A percentile compares a stretch with the other conserved stretches of the same genome.
phyloP scores from a whole-genome alignment of 2,329 filamentous ascomycete genomes.

The Pseudogymnoascus sp. region DNA sequence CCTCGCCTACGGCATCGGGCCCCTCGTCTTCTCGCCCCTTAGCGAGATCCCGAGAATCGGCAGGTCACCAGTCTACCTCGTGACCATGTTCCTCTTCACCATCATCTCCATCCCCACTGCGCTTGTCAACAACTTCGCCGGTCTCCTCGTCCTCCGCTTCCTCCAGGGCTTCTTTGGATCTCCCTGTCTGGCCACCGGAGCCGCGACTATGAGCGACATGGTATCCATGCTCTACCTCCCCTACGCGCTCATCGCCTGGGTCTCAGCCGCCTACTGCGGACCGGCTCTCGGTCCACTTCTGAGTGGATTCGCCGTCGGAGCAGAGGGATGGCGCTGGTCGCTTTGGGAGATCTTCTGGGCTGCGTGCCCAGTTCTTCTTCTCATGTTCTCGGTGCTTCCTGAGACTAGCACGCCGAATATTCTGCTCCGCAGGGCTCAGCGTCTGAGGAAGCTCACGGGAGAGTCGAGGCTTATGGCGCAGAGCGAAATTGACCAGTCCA shows the following conservation, averaged over 20 bases:
- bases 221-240: slow-evolving; percentile 49
- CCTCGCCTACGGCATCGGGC: slow-evolving; percentile 56
- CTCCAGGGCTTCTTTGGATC: slow-evolving; percentile 60
- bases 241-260: slow-evolving; percentile 54
- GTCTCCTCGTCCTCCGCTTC: slow-evolving; percentile 58
- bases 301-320: slow-evolving; percentile 51
- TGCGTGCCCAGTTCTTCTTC: slow-evolving; percentile 49
- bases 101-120: slow-evolving; percentile 59
- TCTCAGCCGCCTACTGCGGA: slow-evolving; percentile 43
- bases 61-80: slow-evolving; percentile 59
- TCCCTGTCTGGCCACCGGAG: slow-evolving; percentile 55
- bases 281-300: slow-evolving; percentile 54
- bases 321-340: slow-evolving; percentile 47
- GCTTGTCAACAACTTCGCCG: slow-evolving; percentile 54
- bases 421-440: slow-evolving; percentile 51
- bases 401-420: slow-evolving; percentile 56
- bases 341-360: slow-evolving; percentile 56
- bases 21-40: slow-evolving; percentile 58
- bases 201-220: slow-evolving; percentile 45
- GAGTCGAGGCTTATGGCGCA: slow-evolving; percentile 49
- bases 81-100: slow-evolving; percentile 62
- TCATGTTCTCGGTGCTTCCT: slow-evolving; percentile 56
- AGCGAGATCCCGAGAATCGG: slow-evolving; percentile 61
- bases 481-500: slow-evolving; percentile 56
- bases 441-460: slow-evolving; percentile 56